Evolutionary conservation across 139 green algal genomes (phyloP), one percentile per base, ranked within the genome.

Genomic region (Chlorella sp.): DNA sequence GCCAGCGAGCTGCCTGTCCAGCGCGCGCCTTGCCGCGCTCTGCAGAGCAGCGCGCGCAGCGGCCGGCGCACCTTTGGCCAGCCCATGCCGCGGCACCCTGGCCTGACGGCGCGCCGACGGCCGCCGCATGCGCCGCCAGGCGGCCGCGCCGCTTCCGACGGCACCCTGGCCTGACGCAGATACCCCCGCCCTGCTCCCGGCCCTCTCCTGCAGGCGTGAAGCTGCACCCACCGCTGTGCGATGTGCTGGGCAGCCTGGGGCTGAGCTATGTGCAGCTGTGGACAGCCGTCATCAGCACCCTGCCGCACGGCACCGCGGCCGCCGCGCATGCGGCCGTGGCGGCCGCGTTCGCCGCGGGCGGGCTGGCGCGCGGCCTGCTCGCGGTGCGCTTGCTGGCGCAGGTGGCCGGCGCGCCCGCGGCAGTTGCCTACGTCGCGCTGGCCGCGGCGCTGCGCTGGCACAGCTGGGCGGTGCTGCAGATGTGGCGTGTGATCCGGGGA

Each of bases 401-500:
- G 60, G 38, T 23, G 38, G 33, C n/a, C 15, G 41, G n/a, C 35
- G 48, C 66, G 33, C 73, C 63, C 0, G 50, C 40, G 6, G 31
- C 27, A 7, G 9, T 48, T 38, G 19, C 73, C 0, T 73, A 73
- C 8, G 48, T 40, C 3, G 62, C 36, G 9, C 17, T 67, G 38
- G 62, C 73, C 0, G 63, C 73, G 3, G 21, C 29, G n/a, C 38
- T 45, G 12, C 73, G 73, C 48, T 71, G 72, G 73, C 73, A 27
- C 60, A 71, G 48, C 62, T 66, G 50, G 40, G 38, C 63, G 41
- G 38, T 43, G 58, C 62, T 1, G 40, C 36, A 51, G 38, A 73
- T 79, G 73, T 79, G 73, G 73, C 60, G 48, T 0, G 62, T 61
- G 14, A 65, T 79, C 38, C 48, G 73, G 4, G 73, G 73, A 31